phyloP scores from a whole-genome alignment of 2,329 filamentous ascomycete genomes.

The Penicillium sp. region DNA sequence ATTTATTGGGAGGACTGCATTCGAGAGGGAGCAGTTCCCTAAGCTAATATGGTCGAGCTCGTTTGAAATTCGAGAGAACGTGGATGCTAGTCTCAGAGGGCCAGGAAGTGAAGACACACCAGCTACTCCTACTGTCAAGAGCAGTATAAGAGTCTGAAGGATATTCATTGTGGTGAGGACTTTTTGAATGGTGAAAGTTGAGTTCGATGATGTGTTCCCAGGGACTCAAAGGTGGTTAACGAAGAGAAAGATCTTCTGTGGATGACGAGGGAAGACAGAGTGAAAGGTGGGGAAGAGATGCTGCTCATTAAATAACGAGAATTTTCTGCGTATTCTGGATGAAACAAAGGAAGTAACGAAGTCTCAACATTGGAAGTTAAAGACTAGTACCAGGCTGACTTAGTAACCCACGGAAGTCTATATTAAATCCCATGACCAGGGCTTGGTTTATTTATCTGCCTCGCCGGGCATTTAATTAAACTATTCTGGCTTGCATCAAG shows the following conservation, averaged over 20 bases:
- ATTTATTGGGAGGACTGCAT: conserved; percentile 16
- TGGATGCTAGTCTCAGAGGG: conserved; percentile 15
- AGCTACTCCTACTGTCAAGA: background rate
- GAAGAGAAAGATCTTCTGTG: background rate
- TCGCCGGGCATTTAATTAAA: background rate
- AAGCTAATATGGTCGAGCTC: conserved; percentile 22
- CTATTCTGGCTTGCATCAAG: background rate
- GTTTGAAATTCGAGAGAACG: conserved; percentile 19
- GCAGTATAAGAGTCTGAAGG: background rate
- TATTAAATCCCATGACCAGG: background rate
- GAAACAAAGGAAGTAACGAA: background rate
- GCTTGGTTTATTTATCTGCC: background rate
- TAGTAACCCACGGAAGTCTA: background rate
- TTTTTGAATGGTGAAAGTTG: background rate
- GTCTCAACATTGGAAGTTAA: background rate
- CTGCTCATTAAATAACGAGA: background rate
- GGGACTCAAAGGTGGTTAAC: background rate
- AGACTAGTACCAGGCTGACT: background rate
- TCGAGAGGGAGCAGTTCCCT: conserved; percentile 24
- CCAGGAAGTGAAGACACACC: conserved; percentile 8
- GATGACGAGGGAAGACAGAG: background rate
- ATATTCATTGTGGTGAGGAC: conserved; percentile 2
- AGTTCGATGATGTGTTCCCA: background rate
- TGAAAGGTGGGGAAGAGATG: background rate
- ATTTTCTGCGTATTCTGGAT: background rate